Conservation (phyloP, 2,329 filamentous ascomycete genomes). For the Colletotrichum musicola region DNA sequence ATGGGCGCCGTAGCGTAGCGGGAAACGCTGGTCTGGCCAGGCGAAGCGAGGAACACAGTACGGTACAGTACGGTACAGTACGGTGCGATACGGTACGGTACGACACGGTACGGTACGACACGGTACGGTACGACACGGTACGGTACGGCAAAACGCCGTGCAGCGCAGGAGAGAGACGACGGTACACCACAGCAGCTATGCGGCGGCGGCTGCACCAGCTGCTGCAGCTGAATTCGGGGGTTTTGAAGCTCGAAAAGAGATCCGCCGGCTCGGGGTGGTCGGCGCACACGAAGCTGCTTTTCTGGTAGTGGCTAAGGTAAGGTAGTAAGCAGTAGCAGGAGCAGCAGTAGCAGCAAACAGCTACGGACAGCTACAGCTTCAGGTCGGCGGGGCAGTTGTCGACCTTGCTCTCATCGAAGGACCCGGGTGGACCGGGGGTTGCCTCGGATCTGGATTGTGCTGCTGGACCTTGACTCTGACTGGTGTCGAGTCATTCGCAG, state of each 20-base stretch:
- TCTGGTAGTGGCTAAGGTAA: too few relatives aligned
- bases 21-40: slow-evolving; percentile 1
- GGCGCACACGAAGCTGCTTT: not conserved
- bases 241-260: not conserved
- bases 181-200: slow-evolving; percentile 24
- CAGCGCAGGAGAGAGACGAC: slow-evolving; percentile 6
- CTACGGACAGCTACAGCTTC: slow-evolving; percentile 7
- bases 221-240: not conserved
- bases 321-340: not conserved
- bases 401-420: slow-evolving; percentile 27
- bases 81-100: not conserved
- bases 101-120: too few relatives aligned
- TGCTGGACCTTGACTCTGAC: slow-evolving; percentile 35
- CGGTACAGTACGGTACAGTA: not conserved
- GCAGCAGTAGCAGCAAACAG: not conserved
- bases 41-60: slow-evolving; percentile 21
- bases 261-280: not conserved
- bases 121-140: not conserved
- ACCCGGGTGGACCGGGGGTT: slow-evolving; percentile 14
- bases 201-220: slow-evolving; percentile 18
- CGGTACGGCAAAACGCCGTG: not conserved
- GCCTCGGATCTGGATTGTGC: slow-evolving; percentile 31
- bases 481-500: slow-evolving; percentile 37
- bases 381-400: slow-evolving; percentile 10
- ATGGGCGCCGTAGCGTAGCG: slow-evolving; percentile 12